phyloP scores from a whole-genome alignment of 345 rosid species.

The Streptanthus diversifolius region DNA sequence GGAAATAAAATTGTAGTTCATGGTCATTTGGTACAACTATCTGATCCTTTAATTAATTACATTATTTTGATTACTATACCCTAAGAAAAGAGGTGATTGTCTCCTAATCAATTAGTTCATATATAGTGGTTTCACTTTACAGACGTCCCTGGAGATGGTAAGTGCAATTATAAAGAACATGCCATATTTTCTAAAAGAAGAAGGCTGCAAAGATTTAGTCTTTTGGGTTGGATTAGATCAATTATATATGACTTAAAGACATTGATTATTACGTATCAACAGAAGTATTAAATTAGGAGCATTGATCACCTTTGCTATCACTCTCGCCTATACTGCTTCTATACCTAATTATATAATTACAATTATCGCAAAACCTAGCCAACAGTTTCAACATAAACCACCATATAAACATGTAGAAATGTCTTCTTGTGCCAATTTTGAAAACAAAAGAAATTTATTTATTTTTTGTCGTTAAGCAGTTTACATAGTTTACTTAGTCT shows the following conservation, averaged over 20 bases:
- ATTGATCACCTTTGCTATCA: slow-evolving; percentile 15
- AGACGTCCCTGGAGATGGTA: slow-evolving; percentile 15
- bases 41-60: background rate
- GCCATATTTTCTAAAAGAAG: slow-evolving; percentile 22
- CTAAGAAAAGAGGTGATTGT: background rate
- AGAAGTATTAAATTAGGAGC: background rate
- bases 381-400: slow-evolving; percentile 20
- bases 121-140: slow-evolving; percentile 13
- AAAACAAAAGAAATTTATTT: too few species aligned
- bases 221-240: slow-evolving; percentile 6
- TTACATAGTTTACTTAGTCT: background rate
- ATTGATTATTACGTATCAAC: slow-evolving; percentile 20
- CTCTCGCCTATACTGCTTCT: slow-evolving; percentile 12
- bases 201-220: slow-evolving; percentile 10
- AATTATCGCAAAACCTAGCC: background rate
- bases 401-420: slow-evolving; percentile 2
- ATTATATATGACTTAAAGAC: slow-evolving; percentile 20
- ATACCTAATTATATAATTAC: background rate
- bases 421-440: background rate
- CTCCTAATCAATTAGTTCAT: background rate
- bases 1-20: background rate
- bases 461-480: too few species aligned
- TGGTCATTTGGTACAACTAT: background rate
- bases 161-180: background rate
- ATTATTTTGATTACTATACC: background rate